Evolutionary conservation across 2,329 filamentous ascomycete species (phyloP).

Genomic region (Claviceps humidiphila): DNA sequence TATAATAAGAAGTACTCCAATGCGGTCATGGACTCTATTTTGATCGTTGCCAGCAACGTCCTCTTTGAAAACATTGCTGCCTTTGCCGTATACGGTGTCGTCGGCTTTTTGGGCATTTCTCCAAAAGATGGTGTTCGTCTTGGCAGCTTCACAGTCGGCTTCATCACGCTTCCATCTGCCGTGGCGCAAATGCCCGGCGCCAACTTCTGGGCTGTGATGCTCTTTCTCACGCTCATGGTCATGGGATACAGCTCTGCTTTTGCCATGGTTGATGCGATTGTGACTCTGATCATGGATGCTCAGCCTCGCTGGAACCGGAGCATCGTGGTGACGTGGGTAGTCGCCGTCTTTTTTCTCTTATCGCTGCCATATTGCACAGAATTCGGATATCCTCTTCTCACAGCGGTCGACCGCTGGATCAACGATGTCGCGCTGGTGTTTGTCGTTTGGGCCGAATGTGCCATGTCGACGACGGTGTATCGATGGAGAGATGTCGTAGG

Average conservation of each 20-base stretch:
- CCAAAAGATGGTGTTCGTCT: conserved; percentile 26
- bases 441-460: conserved; percentile 38
- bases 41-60: conserved; percentile 42
- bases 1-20: conserved; percentile 46
- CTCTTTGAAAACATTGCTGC: conserved; percentile 41
- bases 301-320: conserved; percentile 33
- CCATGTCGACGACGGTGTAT: conserved; percentile 39
- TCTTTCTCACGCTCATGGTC: conserved; percentile 46
- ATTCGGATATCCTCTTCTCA: conserved; percentile 42
- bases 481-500: conserved; percentile 34
- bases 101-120: conserved; percentile 30
- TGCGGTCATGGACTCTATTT: conserved; percentile 43
- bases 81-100: conserved; percentile 39
- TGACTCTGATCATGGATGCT: conserved; percentile 39
- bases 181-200: conserved; percentile 42
- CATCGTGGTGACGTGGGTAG: conserved; percentile 34
- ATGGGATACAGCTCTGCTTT: conserved; percentile 46
- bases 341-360: conserved; percentile 36
- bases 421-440: conserved; percentile 42
- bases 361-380: conserved; percentile 44
- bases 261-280: conserved; percentile 43
- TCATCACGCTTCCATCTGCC: conserved; percentile 43
- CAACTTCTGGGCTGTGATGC: conserved; percentile 43
- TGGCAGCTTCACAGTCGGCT: conserved; percentile 43
- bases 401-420: conserved; percentile 41